Base-by-base conservation (phyloP, 2,329 filamentous ascomycete species). In the Fusarium dlaminii region DNA sequence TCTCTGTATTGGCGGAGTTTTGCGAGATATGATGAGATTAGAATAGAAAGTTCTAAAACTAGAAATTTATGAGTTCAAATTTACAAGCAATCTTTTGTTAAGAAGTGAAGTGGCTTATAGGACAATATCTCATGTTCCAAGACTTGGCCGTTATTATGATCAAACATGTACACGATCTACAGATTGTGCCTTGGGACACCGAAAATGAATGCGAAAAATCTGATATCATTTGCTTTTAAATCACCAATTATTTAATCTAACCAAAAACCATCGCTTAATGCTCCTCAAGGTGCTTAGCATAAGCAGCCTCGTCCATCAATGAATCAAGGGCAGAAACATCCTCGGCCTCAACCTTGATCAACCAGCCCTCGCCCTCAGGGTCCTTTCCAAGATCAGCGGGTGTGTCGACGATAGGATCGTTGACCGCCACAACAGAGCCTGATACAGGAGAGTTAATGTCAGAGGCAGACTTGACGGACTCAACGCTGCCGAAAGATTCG, bases 391-490 rank as follows among this genome's bases (percentile, higher is more conserved):
- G 86, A 57, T 86, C 80, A 37, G 72, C 65, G 17, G 72, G 72
- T 22, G 72, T 48, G 14, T 75, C 72, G 20, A 61, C 67, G 27
- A 75, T 52, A 20, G 72, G 72, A 13, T 81, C 80, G 84, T 98
- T 98, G 73, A 91, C 86, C 77, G 91, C 89, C 22, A 90, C 87
- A 58, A 98, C 89, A 71, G 85, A 92, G 74, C 94, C 94, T 34
- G 87, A 84, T 68, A 97, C 89, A 20, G 95, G 95, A 12, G 93
- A 90, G 84, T 95, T 91, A 84, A 98, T 96, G 82, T 98, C 95
- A 45, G 94, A 95, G 5, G 94, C 95, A 61, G 92, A 95, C 87
- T 98, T 98, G 81, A 98, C 95, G 3, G 93, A 96, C 86, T 98
- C 95, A 71, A 98, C 94, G 61, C 94, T 93, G 73, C 95, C 95